Conservation (phyloP, 2,329 filamentous ascomycete genomes). For the Aureobasidium sp. region DNA sequence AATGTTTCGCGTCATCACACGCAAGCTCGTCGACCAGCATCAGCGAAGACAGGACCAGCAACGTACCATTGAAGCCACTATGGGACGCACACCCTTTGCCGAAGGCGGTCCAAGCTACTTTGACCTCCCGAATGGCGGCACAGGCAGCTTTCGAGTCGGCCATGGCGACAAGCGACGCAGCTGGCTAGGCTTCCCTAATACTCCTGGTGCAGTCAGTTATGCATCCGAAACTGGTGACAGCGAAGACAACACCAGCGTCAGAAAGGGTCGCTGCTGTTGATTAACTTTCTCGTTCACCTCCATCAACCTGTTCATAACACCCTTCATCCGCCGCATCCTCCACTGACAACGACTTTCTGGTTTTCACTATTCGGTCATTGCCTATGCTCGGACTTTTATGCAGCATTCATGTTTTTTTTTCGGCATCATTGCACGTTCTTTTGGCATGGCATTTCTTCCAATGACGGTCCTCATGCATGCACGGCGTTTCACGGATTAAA, state of each 20-base stretch:
- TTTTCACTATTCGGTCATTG: neutral
- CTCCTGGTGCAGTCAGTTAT: constrained; percentile 12
- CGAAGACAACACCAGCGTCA: neutral
- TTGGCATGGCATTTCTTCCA: neutral
- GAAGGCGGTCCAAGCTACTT: constrained; percentile 34
- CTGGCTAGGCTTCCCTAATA: constrained; percentile 47
- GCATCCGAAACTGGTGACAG: constrained; percentile 2
- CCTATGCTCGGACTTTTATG: too few species aligned
- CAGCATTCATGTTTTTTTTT: neutral
- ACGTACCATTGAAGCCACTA: constrained; percentile 36
- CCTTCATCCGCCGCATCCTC: neutral
- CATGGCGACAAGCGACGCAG: constrained; percentile 56
- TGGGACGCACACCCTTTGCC: constrained; percentile 38
- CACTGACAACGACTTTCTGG: neutral
- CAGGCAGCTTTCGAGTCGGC: constrained; percentile 54
- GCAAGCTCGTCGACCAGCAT: constrained; percentile 72
- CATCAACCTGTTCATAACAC: neutral
- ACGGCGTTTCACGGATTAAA: neutral
- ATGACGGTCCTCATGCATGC: neutral
- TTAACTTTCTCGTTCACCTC: neutral
- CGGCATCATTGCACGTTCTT: neutral
- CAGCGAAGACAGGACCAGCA: constrained; percentile 49
- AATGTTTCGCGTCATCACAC: constrained; percentile 82
- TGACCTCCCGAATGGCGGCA: constrained; percentile 40
- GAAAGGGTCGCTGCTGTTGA: constrained; percentile 10